These are phyloP conservation scores for Saccharum officinarum DNA, from an alignment of 176 grass and related monocot species.

Conservation along the genomic window DNA sequence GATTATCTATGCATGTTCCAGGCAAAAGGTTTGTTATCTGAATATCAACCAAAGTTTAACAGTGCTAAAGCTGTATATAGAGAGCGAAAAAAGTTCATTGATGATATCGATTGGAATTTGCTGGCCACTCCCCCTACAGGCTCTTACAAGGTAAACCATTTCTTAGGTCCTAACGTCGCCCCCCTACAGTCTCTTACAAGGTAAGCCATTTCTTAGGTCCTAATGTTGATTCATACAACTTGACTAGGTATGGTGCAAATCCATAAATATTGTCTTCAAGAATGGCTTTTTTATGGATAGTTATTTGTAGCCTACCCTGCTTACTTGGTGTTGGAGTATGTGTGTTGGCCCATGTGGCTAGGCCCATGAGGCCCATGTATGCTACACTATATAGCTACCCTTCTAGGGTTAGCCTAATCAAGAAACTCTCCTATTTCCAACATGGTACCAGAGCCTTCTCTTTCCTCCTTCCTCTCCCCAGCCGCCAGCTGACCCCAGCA, in stretches of 20 bases:
- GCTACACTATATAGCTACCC: too few relatives aligned
- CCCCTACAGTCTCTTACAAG: neutral
- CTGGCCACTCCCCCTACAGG: constrained; percentile 81
- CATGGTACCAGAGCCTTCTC: too few relatives aligned
- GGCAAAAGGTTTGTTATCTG: constrained; percentile 97
- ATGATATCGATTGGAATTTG: constrained; percentile 94
- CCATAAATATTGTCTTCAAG: neutral
- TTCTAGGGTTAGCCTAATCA: too few relatives aligned
- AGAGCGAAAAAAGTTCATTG: constrained; percentile 93
- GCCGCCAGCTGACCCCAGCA: too few relatives aligned
- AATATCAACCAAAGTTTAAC: constrained; percentile 98
- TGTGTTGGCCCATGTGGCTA: too few relatives aligned
- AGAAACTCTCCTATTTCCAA: too few relatives aligned
- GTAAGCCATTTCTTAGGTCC: neutral
- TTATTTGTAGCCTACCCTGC: neutral
- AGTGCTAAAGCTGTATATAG: constrained; percentile 96
- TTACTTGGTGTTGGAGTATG: neutral
- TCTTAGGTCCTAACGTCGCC: neutral
- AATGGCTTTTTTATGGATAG: neutral
- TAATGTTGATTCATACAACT: neutral
- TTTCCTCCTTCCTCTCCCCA: too few relatives aligned
- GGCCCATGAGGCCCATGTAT: too few relatives aligned
- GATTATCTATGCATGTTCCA: constrained; percentile 35
- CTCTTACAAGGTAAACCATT: constrained; percentile 72
- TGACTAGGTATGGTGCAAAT: neutral